Conservation (phyloP, 2,329 filamentous ascomycete genomes). For the Lachnellula hyalina region DNA sequence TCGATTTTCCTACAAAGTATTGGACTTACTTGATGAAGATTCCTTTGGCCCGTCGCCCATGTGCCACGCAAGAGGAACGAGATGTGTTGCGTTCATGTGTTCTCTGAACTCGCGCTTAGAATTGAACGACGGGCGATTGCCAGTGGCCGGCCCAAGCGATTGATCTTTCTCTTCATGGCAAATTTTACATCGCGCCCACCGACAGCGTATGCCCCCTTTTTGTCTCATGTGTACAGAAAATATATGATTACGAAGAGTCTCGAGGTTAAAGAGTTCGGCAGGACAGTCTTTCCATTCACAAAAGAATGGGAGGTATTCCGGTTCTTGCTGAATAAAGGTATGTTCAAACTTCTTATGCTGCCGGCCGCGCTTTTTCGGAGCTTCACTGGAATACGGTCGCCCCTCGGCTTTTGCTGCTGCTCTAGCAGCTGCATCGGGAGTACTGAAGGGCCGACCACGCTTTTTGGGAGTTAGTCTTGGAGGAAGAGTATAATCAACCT, state of each 20-base stretch:
- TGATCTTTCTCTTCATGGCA: neutral
- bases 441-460: constrained; percentile 18
- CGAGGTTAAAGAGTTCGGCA: constrained; percentile 58
- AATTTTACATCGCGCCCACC: constrained; percentile 39
- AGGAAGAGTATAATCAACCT: neutral
- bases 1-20: neutral
- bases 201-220: constrained; percentile 18
- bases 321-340: constrained; percentile 23
- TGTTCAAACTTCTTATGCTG: constrained; percentile 6
- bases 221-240: constrained; percentile 41
- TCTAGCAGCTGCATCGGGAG: constrained; percentile 10
- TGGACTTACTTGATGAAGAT: constrained; percentile 23
- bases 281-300: constrained; percentile 57
- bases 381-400: neutral
- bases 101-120: constrained; percentile 35
- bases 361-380: constrained; percentile 15
- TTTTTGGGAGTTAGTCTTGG: constrained; percentile 1
- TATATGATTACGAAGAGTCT: constrained; percentile 52
- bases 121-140: constrained; percentile 11
- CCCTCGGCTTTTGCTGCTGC: constrained; percentile 9
- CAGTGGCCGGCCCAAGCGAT: neutral
- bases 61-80: constrained; percentile 51
- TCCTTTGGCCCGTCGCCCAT: constrained; percentile 54
- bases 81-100: constrained; percentile 51
- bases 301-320: constrained; percentile 46